phyloP scores from a whole-genome alignment of 176 grass and related monocot species.

The Oryza officinalis region DNA sequence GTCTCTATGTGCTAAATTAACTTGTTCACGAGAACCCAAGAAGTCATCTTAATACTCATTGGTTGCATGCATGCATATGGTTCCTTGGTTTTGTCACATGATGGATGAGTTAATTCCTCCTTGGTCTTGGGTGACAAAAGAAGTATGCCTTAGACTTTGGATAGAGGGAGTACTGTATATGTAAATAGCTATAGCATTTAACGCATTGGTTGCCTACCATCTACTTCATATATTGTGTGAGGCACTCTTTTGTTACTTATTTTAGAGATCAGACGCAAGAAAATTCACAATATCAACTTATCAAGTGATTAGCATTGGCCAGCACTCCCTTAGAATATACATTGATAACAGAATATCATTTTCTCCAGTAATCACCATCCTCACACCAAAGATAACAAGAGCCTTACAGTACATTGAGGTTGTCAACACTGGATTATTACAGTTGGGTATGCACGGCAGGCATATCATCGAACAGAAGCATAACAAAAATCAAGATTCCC shows the following conservation, averaged over 20 bases:
- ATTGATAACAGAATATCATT: neutral
- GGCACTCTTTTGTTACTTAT: neutral
- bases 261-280: neutral
- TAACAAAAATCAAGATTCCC: neutral
- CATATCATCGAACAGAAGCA: slow-evolving; percentile 34
- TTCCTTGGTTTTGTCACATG: no score
- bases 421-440: neutral
- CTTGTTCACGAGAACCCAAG: no score
- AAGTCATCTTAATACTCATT: no score
- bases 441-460: neutral
- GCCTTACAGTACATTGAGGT: neutral
- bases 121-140: no score
- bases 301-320: neutral
- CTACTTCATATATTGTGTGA: neutral
- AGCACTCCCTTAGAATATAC: neutral
- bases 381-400: neutral
- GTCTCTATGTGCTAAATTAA: no score
- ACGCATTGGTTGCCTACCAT: neutral
- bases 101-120: no score
- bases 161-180: no score
- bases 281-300: neutral
- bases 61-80: no score
- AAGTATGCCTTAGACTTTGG: no score
- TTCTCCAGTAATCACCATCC: neutral
- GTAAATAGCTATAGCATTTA: slow-evolving; percentile 7